Conservation (phyloP, 2,329 filamentous ascomycete genomes). For the Diaporthe vaccinii region DNA sequence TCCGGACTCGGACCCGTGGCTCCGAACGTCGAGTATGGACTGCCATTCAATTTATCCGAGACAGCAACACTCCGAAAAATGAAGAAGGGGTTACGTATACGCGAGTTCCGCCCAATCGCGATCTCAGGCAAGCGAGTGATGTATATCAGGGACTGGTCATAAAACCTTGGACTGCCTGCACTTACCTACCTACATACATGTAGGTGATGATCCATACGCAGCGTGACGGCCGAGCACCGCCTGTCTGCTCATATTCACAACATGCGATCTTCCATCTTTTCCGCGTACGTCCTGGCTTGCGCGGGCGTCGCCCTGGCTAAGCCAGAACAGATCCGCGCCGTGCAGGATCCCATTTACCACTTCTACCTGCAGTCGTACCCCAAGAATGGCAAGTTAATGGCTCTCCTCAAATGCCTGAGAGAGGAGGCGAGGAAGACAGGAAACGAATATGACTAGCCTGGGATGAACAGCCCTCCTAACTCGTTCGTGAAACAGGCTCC, state of each 20-base stretch:
- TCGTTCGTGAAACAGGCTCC: constrained; percentile 47
- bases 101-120: neutral
- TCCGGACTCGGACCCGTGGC: constrained; percentile 29
- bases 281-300: neutral
- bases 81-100: neutral
- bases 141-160: neutral
- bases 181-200: neutral
- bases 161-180: constrained; percentile 1
- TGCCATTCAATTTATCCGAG: constrained; percentile 35
- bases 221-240: neutral
- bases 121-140: too few species aligned
- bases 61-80: constrained; percentile 15
- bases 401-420: neutral
- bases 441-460: too few species aligned
- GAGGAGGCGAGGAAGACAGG: neutral
- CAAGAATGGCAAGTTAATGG: constrained; percentile 52
- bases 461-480: constrained; percentile 22
- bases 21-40: neutral
- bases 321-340: constrained; percentile 63
- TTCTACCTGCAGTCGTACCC: constrained; percentile 64
- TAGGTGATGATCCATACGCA: neutral
- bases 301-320: constrained; percentile 49
- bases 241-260: neutral
- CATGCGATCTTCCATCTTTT: constrained; percentile 18
- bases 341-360: constrained; percentile 64